Evolutionary conservation across 257 asterid genomes (phyloP), one percentile per base, ranked within the genome.

Genomic region (Handroanthus guayacan): DNA sequence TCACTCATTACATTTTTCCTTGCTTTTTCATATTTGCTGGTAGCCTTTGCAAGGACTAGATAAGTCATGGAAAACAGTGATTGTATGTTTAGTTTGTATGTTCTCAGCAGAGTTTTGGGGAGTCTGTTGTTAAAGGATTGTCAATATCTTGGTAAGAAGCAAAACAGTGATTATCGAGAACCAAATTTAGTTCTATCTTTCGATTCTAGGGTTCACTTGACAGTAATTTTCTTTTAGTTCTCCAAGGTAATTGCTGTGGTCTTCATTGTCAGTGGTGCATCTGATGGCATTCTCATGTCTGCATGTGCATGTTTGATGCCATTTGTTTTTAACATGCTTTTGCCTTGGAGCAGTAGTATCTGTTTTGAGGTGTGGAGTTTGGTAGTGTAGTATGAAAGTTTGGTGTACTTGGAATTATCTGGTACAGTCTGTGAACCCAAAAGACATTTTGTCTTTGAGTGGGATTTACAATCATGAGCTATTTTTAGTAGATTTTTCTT

Each of bases 401-500:
- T 20, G 69, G 71, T 34, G 37, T 76, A 8, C 69, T 17, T 58
- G 45, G 14, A 17, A 31, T 25, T 67, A 20, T 47, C 12, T 48
- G 45, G 11, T 67, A 17, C 17, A 31, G 11, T 18, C 25, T 47
- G 18, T 66, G 16, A 10, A 5, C 16, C 17, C 17, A 9, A 66
- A 17, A 47, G 39, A 45, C 1, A 25, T 67, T 16, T 5, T 56
- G 45, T 55, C 43, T 17, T 65, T 52, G 20, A 4, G 5, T n/a
- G 20, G 41, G 71, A 38, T 55, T 71, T 43, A 39, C 20, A 2
- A 58, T 43, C 72, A 37, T 38, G 13, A 52, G 50, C 12, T 67
- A 25, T 67, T 67, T 63, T 31, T 62, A n/a, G 48, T 10, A 1
- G 39, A 51, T 41, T 25, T 57, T 48, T 38, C 43, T 43, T 41